These are phyloP conservation scores for Macrophomina tecta DNA, from an alignment of 2,329 filamentous ascomycete species.

Conservation along the genomic window DNA sequence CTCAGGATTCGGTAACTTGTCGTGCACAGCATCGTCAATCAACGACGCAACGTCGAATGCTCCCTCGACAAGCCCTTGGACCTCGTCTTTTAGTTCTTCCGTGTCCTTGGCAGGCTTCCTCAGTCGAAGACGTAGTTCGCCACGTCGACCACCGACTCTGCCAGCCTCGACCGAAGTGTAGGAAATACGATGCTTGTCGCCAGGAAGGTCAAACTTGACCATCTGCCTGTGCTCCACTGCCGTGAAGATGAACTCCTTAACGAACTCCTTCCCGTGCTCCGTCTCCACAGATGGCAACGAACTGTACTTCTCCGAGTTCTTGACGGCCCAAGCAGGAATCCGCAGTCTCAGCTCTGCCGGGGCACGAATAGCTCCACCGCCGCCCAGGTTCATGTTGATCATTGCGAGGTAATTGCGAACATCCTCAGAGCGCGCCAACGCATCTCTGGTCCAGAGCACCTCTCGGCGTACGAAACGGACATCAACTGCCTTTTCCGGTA, in stretches of 20 bases:
- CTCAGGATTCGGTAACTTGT: not conserved
- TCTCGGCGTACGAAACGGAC: slow-evolving; percentile 37
- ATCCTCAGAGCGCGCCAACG: slow-evolving; percentile 23
- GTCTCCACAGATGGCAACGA: not conserved
- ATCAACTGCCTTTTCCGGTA: slow-evolving; percentile 40
- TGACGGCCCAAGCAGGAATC: slow-evolving; percentile 41
- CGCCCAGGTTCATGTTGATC: slow-evolving; percentile 32
- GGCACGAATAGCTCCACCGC: slow-evolving; percentile 35
- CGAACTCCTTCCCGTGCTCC: slow-evolving; percentile 22
- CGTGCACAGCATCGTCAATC: slow-evolving; percentile 18
- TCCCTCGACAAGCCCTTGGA: slow-evolving; percentile 2
- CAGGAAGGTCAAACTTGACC: slow-evolving; percentile 31
- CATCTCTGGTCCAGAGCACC: slow-evolving; percentile 30
- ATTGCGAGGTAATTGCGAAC: slow-evolving; percentile 33
- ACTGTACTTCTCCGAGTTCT: slow-evolving; percentile 13
- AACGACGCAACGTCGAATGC: slow-evolving; percentile 1
- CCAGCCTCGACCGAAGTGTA: slow-evolving; percentile 37
- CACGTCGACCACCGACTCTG: slow-evolving; percentile 37
- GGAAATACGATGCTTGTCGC: slow-evolving; percentile 31
- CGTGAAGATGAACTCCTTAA: slow-evolving; percentile 39
- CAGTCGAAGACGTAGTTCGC: slow-evolving; percentile 34
- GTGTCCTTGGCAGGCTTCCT: not conserved
- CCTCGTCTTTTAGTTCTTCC: not conserved
- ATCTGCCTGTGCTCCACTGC: slow-evolving; percentile 40
- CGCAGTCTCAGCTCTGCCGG: slow-evolving; percentile 35